Conservation (phyloP, 192 early-diverging fungal genomes). For the Geranomyces variabilis region DNA sequence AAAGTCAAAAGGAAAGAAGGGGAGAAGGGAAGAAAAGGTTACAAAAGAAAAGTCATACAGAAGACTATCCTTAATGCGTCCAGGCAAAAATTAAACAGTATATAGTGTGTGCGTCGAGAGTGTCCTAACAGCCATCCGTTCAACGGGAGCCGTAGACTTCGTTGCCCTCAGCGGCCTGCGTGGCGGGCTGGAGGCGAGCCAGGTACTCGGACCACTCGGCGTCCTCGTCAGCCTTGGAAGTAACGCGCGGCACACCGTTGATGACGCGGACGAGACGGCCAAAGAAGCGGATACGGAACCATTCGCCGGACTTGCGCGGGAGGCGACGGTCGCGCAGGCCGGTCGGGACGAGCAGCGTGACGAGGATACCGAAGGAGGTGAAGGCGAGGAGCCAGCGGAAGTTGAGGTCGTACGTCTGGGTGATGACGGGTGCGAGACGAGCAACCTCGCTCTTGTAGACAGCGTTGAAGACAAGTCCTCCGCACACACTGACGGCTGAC, state of each 20-base stretch:
- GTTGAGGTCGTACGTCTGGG: constrained; percentile 53
- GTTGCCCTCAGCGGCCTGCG: too few species aligned
- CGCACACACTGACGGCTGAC: constrained; percentile 74
- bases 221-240: constrained; percentile 54
- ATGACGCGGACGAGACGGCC: constrained; percentile 52
- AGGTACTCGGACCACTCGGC: constrained; percentile 52
- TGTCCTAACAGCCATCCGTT: too few species aligned
- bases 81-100: too few species aligned
- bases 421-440: constrained; percentile 51
- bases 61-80: too few species aligned
- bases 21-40: too few species aligned
- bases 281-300: constrained; percentile 53
- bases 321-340: constrained; percentile 68
- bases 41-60: too few species aligned
- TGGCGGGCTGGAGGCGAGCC: background rate
- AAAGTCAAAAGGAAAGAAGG: too few species aligned
- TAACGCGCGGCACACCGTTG: constrained; percentile 24
- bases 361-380: constrained; percentile 59
- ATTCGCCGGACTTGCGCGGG: constrained; percentile 64
- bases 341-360: constrained; percentile 62
- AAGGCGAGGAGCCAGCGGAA: constrained; percentile 73
- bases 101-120: too few species aligned
- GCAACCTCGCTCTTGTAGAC: constrained; percentile 51
- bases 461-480: constrained; percentile 70
- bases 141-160: too few species aligned